Percentiles rank a stretch among this genome's conserved stretches.
Conservation (phyloP, 169 alveolate genomes). For the Plasmodium malariae region DNA sequence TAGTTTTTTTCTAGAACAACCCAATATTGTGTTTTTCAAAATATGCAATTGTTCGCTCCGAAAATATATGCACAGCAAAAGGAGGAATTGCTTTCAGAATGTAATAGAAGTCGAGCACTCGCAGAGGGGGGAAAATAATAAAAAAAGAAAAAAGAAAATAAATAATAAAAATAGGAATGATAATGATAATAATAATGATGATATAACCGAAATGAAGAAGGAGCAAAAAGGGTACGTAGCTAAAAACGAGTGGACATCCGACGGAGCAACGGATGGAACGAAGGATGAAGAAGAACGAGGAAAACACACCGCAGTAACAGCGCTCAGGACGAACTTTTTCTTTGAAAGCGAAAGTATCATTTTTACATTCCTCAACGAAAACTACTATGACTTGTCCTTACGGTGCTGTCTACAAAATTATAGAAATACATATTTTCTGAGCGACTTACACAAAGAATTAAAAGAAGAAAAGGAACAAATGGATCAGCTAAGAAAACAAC, state of each 20-base stretch:
- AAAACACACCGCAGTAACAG: too few relatives aligned
- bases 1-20: not conserved
- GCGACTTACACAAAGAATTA: not conserved
- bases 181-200: too few relatives aligned
- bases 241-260: too few relatives aligned
- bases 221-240: too few relatives aligned
- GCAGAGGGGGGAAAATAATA: too few relatives aligned
- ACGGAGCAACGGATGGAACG: too few relatives aligned
- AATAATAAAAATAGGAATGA: too few relatives aligned
- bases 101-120: too few relatives aligned
- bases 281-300: too few relatives aligned
- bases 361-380: slow-evolving; percentile 55
- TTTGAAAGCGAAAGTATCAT: slow-evolving; percentile 56
- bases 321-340: slow-evolving; percentile 23
- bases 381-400: slow-evolving; percentile 5
- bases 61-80: not conserved
- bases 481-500: slow-evolving; percentile 7
- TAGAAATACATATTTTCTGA: slow-evolving; percentile 2
- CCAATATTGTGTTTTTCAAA: slow-evolving; percentile 24
- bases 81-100: slow-evolving; percentile 5
- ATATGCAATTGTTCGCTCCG: not conserved
- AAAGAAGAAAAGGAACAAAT: slow-evolving; percentile 16
- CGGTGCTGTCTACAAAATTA: not conserved
- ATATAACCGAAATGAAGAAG: too few relatives aligned
- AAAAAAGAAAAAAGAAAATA: too few relatives aligned